Percentiles rank a stretch among this genome's conserved stretches.
These are phyloP conservation scores for Cystobasidium pallidum DNA, from an alignment of 1,284 basidiomycete species.

Conservation along the genomic window DNA sequence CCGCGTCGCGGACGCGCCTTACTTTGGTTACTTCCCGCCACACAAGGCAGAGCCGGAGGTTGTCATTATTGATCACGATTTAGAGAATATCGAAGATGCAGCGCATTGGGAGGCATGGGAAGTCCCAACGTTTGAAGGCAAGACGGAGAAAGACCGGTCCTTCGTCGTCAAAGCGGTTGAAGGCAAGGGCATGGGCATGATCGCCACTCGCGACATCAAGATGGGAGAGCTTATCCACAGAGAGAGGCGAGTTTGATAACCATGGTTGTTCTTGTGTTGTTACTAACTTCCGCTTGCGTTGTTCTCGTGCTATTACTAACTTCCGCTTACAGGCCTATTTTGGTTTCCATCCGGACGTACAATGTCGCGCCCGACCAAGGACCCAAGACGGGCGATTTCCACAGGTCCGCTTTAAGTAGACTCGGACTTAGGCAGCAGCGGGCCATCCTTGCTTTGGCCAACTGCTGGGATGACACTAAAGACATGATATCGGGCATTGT, in stretches of 20 bases:
- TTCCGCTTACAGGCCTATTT: constrained; percentile 13
- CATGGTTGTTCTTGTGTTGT: no score
- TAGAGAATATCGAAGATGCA: constrained; percentile 15
- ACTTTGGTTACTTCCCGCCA: constrained; percentile 35
- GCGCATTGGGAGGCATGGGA: constrained; percentile 3
- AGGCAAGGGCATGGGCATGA: constrained; percentile 46
- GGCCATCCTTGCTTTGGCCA: constrained; percentile 10
- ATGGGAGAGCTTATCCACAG: constrained; percentile 45
- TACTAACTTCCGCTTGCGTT: no score
- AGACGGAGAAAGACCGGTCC: background rate
- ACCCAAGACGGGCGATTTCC: constrained; percentile 16
- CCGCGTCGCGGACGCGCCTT: constrained; percentile 17
- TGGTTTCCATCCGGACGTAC: constrained; percentile 12
- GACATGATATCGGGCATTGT: constrained; percentile 32
- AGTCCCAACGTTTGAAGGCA: background rate
- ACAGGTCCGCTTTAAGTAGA: constrained; percentile 19
- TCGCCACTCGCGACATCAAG: constrained; percentile 44
- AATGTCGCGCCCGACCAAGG: constrained; percentile 27
- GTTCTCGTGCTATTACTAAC: background rate
- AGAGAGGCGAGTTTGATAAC: constrained; percentile 36
- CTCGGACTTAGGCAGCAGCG: constrained; percentile 1
- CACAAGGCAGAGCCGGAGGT: background rate
- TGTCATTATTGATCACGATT: constrained; percentile 12
- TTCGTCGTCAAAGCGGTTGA: background rate
- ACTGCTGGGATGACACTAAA: constrained; percentile 5